Conservation (phyloP, 371 early-diverging fungal genomes). For the Mycotypha africana region DNA sequence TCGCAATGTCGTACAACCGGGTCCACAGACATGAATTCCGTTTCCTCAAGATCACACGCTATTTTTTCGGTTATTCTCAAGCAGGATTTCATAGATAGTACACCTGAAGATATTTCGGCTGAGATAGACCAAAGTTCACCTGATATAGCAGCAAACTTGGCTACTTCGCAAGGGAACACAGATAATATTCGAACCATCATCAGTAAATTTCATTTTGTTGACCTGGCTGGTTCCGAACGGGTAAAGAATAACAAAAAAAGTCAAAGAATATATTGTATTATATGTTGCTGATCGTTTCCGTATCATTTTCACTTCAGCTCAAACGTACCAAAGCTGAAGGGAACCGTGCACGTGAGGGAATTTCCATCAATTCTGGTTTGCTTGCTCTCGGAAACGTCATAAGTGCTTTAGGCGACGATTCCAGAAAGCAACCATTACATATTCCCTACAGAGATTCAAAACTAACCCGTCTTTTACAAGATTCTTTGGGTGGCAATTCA, state of each 20-base stretch:
- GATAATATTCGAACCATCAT: conserved; percentile 28
- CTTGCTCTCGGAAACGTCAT: conserved; percentile 98
- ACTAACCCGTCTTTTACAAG: conserved; percentile 85
- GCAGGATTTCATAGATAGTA: conserved; percentile 50
- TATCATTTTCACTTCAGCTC: conserved; percentile 10
- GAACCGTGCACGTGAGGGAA: conserved; percentile 95
- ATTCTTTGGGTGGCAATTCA: conserved; percentile 91
- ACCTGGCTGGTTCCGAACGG: conserved; percentile 83
- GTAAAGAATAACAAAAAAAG: conserved; percentile 12
- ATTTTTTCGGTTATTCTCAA: conserved; percentile 88
- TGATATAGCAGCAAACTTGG: neutral
- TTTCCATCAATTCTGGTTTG: conserved; percentile 95
- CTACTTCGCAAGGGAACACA: neutral
- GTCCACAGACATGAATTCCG: conserved; percentile 95
- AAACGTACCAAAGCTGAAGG: conserved; percentile 62
- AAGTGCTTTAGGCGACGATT: conserved; percentile 88
- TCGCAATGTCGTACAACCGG: conserved; percentile 88
- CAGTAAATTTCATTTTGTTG: conserved; percentile 94
- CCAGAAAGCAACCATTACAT: conserved; percentile 54
- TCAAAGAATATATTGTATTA: too few species aligned
- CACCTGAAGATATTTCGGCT: conserved; percentile 10
- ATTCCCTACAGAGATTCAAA: conserved; percentile 97
- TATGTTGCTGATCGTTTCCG: neutral
- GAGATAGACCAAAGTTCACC: conserved; percentile 7
- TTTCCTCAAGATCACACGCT: conserved; percentile 96